Evolutionary conservation across 441 rosid species (phyloP), one percentile per base, ranked within the genome.

Genomic region (Erodium chrysanthum): DNA sequence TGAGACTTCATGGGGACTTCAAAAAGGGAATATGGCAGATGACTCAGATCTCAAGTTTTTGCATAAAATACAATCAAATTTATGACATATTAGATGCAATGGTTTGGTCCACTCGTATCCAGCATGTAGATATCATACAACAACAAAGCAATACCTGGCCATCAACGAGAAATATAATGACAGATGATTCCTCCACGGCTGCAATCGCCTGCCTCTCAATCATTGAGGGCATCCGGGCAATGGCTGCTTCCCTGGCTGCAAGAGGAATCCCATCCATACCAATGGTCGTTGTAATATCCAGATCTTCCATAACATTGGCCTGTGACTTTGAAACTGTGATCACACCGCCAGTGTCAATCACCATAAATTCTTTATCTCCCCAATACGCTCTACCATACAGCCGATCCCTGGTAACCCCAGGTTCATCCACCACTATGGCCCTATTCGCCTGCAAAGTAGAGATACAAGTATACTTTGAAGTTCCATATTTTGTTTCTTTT

Each of bases 371-470:
- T 72, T 74, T 62, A 20, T 84, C 84, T 33, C 96, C 98, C 96
- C 96, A 92, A 68, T 78, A 88, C 0, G 96, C 81, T 82, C 98
- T 84, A 31, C 98, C 98, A 70, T 92, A 92, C 77, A 92, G 75
- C 29, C 98, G 89, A 74, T 92, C 98, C 77, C 98, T 83, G 29
- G 98, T 92, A 66, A 86, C 98, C 62, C 98, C 98, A 70, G 98
- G 96, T 76, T 92, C 98, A 79, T 92, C 96, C 78, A 92, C 96
- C 64, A 92, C 98, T 74, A 92, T 92, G 12, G 96, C 98, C 81
- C 71, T 85, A 66, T 90, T 88, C 31, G 83, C 96, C 96, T 92
- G 76, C 56, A 68, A 42, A 10, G 23, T 15, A 61, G 42, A 35
- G 17, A 29, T n/a, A 27, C 62, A 35, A 46, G 21, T 9, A 65